Evolutionary conservation across 23 red algal species (phyloP).

Genomic region (Chondrus crispus): DNA sequence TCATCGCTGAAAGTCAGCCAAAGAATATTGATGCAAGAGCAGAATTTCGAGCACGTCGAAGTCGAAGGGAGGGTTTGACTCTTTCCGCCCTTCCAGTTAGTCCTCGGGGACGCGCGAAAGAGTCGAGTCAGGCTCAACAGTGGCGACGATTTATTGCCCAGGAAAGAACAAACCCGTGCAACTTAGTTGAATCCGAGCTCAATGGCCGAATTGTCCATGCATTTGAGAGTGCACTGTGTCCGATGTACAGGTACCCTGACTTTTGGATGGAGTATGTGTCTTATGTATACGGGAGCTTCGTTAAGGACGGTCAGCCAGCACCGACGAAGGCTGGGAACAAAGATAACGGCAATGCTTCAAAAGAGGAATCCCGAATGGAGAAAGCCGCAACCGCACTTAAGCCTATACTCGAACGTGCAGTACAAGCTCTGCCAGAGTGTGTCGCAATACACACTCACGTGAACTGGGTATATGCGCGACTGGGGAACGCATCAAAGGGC

Average conservation of each 20-base stretch:
- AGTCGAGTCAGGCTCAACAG: conserved; percentile 50
- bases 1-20: conserved; percentile 45
- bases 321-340: background rate
- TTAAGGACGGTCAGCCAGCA: background rate
- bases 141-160: conserved; percentile 73
- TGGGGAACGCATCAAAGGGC: conserved; percentile 25
- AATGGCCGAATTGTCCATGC: conserved; percentile 61
- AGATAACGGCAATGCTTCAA: background rate
- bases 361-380: background rate
- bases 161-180: conserved; percentile 61
- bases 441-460: conserved; percentile 51
- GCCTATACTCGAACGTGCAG: conserved; percentile 42
- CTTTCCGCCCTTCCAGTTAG: conserved; percentile 44
- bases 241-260: conserved; percentile 78
- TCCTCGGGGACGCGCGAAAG: conserved; percentile 56
- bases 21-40: conserved; percentile 73
- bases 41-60: conserved; percentile 73
- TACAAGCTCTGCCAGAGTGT: conserved; percentile 59
- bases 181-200: conserved; percentile 59
- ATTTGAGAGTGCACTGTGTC: conserved; percentile 71
- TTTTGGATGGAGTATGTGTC: conserved; percentile 79
- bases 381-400: background rate
- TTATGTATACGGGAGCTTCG: conserved; percentile 38
- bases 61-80: conserved; percentile 64
- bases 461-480: conserved; percentile 35